Evolutionary conservation across 225 moss, liverwort and hornwort genomes (phyloP).

Genomic region (Physcomitrellopsis africana): DNA sequence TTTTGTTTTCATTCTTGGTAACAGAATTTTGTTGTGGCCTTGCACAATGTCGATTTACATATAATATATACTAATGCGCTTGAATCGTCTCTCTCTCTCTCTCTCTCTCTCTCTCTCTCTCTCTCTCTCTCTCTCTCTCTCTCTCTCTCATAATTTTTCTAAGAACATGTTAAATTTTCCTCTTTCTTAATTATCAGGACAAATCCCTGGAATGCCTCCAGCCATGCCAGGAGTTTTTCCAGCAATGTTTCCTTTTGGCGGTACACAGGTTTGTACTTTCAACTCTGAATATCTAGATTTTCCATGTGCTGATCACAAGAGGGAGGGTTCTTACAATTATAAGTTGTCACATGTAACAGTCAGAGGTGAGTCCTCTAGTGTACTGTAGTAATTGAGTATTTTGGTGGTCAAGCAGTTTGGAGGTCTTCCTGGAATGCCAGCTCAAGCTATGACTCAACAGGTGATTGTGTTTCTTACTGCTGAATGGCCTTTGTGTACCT

Average conservation of each 20-base stretch:
- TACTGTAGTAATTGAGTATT: conserved; percentile 60
- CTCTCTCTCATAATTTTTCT: background rate
- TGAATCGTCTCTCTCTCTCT: background rate
- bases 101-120: background rate
- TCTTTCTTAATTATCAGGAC: conserved; percentile 54
- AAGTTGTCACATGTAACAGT: conserved; percentile 40
- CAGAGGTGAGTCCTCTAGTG: conserved; percentile 50
- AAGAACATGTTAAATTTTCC: background rate
- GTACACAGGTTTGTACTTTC: conserved; percentile 77
- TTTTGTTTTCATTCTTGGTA: background rate
- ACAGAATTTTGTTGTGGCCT: background rate
- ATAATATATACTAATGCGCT: background rate
- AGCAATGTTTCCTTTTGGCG: conserved; percentile 95
- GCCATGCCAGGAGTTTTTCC: conserved; percentile 93
- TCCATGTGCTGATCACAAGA: conserved; percentile 30
- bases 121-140: background rate
- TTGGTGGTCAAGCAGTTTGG: conserved; percentile 79
- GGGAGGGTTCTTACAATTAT: conserved; percentile 36
- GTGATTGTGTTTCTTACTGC: conserved; percentile 69
- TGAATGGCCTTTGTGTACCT: conserved; percentile 38
- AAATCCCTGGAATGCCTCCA: conserved; percentile 97
- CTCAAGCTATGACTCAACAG: conserved; percentile 89
- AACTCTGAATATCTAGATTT: conserved; percentile 28
- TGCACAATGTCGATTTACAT: background rate
- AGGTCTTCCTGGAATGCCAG: conserved; percentile 81